phyloP scores from a whole-genome alignment of 495 filamentous ascomycete species.

The Hypoxylon cercidicola region DNA sequence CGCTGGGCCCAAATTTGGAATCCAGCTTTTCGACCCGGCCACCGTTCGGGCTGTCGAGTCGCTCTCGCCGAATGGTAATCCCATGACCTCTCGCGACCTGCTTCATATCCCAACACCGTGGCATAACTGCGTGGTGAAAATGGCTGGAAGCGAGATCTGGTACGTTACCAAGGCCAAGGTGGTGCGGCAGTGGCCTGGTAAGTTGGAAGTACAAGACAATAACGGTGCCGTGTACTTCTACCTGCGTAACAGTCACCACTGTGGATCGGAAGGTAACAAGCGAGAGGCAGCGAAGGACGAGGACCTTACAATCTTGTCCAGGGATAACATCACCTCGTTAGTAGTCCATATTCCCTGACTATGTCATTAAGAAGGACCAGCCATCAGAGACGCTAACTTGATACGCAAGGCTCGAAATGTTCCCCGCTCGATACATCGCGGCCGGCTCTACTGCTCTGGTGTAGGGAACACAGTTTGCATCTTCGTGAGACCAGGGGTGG shows the following conservation, averaged over 20 bases:
- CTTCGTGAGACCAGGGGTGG: slow-evolving; percentile 44
- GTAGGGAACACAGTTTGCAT: slow-evolving; percentile 32
- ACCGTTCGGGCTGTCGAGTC: slow-evolving; percentile 40
- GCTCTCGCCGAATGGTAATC: slow-evolving; percentile 20
- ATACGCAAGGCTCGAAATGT: slow-evolving; percentile 57
- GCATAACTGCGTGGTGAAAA: slow-evolving; percentile 53
- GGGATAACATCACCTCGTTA: slow-evolving; percentile 15
- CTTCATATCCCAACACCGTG: slow-evolving; percentile 58
- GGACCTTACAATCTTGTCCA: not conserved
- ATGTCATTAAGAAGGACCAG: not conserved
- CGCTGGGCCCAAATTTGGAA: slow-evolving; percentile 54
- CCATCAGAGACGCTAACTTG: slow-evolving; percentile 41
- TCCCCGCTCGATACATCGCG: slow-evolving; percentile 57
- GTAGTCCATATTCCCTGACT: slow-evolving; percentile 7
- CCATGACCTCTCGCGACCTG: slow-evolving; percentile 41
- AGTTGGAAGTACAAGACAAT: slow-evolving; percentile 7
- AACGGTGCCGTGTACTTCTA: slow-evolving; percentile 17
- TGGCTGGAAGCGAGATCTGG: slow-evolving; percentile 41
- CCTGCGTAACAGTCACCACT: not conserved
- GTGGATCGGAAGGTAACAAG: not conserved
- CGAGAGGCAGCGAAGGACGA: slow-evolving; percentile 6
- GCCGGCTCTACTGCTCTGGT: slow-evolving; percentile 49
- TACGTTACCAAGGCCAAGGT: slow-evolving; percentile 46
- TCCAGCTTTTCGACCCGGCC: slow-evolving; percentile 48
- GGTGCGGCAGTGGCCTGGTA: slow-evolving; percentile 34